These are phyloP conservation scores for Calonectria pseudoturangicola DNA, from an alignment of 2,329 filamentous ascomycete genomes.

Conservation along the genomic window DNA sequence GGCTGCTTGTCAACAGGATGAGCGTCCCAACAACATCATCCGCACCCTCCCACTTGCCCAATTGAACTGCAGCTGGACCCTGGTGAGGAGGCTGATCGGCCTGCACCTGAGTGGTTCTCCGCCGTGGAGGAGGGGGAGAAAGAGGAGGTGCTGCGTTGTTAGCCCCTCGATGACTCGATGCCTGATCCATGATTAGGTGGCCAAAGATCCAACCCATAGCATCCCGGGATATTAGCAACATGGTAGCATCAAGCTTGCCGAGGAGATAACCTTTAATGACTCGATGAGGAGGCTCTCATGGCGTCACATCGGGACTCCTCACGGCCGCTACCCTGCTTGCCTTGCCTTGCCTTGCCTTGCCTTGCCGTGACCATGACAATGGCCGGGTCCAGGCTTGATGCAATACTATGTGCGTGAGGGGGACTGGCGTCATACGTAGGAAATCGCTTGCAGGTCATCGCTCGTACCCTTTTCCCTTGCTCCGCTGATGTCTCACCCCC, in stretches of 20 bases:
- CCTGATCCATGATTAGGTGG: conserved; percentile 29
- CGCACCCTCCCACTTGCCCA: conserved; percentile 1
- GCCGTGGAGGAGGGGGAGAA: conserved; percentile 33
- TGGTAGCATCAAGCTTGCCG: conserved; percentile 13
- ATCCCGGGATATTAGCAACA: conserved; percentile 17
- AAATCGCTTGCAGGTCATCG: conserved; percentile 29
- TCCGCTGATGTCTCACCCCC: conserved; percentile 49
- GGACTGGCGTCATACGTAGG: conserved; percentile 23
- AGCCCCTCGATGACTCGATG: conserved; percentile 25
- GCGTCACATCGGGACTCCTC: conserved; percentile 10
- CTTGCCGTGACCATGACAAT: conserved; percentile 15
- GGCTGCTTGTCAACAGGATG: conserved; percentile 2
- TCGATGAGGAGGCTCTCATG: conserved; percentile 32
- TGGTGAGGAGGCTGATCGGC: conserved; percentile 49
- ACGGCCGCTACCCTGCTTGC: conserved; percentile 3
- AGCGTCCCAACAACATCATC: conserved; percentile 23
- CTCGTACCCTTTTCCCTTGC: conserved; percentile 49
- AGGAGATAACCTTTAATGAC: conserved; percentile 24
- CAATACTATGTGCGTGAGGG: conserved; percentile 26
- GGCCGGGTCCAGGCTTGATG: conserved; percentile 15
- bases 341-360: conserved; percentile 17
- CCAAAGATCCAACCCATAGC: conserved; percentile 21
- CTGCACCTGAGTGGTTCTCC: conserved; percentile 44
- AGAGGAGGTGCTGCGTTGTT: conserved; percentile 29
- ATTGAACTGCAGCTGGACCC: conserved; percentile 48